Conservation (phyloP, 139 green algal species). For the Tetratostichococcus sp. region DNA sequence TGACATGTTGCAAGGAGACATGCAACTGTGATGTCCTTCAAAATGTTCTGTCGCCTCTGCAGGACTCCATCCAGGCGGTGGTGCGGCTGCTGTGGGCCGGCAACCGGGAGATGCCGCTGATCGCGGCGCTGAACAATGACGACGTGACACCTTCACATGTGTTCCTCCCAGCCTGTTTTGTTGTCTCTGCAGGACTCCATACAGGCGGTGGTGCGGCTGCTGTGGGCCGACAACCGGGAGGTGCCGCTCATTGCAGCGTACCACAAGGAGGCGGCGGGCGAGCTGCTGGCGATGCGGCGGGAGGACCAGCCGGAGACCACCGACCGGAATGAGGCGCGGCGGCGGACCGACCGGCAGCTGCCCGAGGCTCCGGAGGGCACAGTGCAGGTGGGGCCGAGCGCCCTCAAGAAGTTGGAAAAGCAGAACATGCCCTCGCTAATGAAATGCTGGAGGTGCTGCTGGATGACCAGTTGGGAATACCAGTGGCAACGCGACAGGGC, state of each 20-base stretch:
- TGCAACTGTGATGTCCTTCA: too few species aligned
- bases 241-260: slow-evolving; percentile 69
- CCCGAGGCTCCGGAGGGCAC: slow-evolving; percentile 17
- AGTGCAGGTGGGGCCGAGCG: slow-evolving; percentile 30
- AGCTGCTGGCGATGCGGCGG: slow-evolving; percentile 63
- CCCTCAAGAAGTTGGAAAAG: too few species aligned
- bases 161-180: too few species aligned
- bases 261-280: slow-evolving; percentile 69
- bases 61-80: slow-evolving; percentile 39
- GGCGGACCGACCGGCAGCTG: background rate
- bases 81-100: slow-evolving; percentile 59
- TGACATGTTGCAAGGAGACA: too few species aligned
- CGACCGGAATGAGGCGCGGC: background rate
- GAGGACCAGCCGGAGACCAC: slow-evolving; percentile 42
- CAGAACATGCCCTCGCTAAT: too few species aligned
- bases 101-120: slow-evolving; percentile 56
- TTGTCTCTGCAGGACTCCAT: slow-evolving; percentile 32
- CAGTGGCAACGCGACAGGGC: background rate
- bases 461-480: slow-evolving; percentile 39
- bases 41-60: background rate
- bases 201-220: slow-evolving; percentile 43
- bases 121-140: slow-evolving; percentile 75
- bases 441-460: slow-evolving; percentile 64
- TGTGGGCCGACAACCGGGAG: slow-evolving; percentile 56
- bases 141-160: too few species aligned